These are phyloP conservation scores for Sporothrix brunneoviolacea DNA, from an alignment of 2,329 filamentous ascomycete genomes.

Conservation along the genomic window DNA sequence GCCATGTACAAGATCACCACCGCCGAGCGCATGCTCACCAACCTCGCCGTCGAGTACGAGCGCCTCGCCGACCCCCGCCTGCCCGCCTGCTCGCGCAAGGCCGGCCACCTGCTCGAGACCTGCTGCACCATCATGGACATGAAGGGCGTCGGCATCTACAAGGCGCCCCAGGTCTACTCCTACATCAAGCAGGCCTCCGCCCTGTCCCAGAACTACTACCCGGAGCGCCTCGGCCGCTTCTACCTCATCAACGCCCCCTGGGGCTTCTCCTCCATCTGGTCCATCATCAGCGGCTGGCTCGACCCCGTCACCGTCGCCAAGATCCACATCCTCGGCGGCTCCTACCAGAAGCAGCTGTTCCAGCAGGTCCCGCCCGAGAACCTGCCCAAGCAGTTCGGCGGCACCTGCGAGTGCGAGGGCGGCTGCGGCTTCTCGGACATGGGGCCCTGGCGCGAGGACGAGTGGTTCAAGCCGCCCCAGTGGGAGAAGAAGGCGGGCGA, in stretches of 20 bases:
- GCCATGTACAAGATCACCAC: conserved; percentile 92
- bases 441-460: conserved; percentile 76
- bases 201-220: conserved; percentile 98
- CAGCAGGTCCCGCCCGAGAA: conserved; percentile 84
- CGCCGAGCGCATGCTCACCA: conserved; percentile 87
- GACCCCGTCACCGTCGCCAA: conserved; percentile 95
- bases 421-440: conserved; percentile 83
- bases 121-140: conserved; percentile 98
- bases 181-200: conserved; percentile 80
- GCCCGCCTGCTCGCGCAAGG: conserved; percentile 90
- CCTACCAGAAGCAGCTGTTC: conserved; percentile 79
- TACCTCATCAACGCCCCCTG: conserved; percentile 98
- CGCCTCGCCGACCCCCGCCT: conserved; percentile 88
- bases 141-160: conserved; percentile 83
- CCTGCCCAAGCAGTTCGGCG: conserved; percentile 79
- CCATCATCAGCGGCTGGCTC: conserved; percentile 83
- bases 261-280: conserved; percentile 85
- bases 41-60: conserved; percentile 97
- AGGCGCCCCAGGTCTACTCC: conserved; percentile 74
- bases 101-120: conserved; percentile 84
- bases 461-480: conserved; percentile 61
- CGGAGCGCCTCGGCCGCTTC: conserved; percentile 88
- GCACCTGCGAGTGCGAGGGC: conserved; percentile 70
- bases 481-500: conserved; percentile 47
- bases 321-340: conserved; percentile 79